Conservation (phyloP, 2,329 filamentous ascomycete species). For the Endoconidiophora laricicola region DNA sequence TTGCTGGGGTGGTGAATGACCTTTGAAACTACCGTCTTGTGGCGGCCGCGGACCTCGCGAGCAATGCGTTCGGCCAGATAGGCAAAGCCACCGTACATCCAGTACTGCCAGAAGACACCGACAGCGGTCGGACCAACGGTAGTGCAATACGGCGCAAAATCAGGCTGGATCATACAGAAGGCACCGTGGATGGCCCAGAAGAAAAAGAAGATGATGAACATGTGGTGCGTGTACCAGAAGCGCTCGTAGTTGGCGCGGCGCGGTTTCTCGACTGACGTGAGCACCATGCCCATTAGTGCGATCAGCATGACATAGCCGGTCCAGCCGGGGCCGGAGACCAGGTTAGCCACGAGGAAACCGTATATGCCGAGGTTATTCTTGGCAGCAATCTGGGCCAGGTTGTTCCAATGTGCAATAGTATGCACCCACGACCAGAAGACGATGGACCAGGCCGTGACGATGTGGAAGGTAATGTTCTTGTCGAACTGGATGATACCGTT, state of each 20-base stretch:
- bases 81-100: slow-evolving; percentile 67
- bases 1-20: slow-evolving; percentile 81
- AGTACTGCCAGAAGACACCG: slow-evolving; percentile 80
- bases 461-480: slow-evolving; percentile 82
- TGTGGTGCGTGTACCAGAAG: slow-evolving; percentile 82
- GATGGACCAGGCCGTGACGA: slow-evolving; percentile 70
- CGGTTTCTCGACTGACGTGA: slow-evolving; percentile 62
- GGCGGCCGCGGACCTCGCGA: slow-evolving; percentile 60
- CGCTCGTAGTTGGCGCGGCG: slow-evolving; percentile 71
- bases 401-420: slow-evolving; percentile 76
- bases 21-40: slow-evolving; percentile 77
- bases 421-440: slow-evolving; percentile 80
- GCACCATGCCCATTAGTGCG: slow-evolving; percentile 59
- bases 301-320: slow-evolving; percentile 73
- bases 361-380: slow-evolving; percentile 63
- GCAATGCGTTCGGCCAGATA: slow-evolving; percentile 68
- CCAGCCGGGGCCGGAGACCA: slow-evolving; percentile 69
- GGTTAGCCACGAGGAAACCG: slow-evolving; percentile 61
- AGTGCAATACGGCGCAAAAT: slow-evolving; percentile 62
- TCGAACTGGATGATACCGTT: slow-evolving; percentile 80
- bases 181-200: slow-evolving; percentile 84
- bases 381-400: slow-evolving; percentile 59
- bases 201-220: slow-evolving; percentile 76
- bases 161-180: slow-evolving; percentile 81
- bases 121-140: slow-evolving; percentile 47